Evolutionary conservation across 164 flowering plant genomes (phyloP).

Genomic region (Brasenia schreberi): DNA sequence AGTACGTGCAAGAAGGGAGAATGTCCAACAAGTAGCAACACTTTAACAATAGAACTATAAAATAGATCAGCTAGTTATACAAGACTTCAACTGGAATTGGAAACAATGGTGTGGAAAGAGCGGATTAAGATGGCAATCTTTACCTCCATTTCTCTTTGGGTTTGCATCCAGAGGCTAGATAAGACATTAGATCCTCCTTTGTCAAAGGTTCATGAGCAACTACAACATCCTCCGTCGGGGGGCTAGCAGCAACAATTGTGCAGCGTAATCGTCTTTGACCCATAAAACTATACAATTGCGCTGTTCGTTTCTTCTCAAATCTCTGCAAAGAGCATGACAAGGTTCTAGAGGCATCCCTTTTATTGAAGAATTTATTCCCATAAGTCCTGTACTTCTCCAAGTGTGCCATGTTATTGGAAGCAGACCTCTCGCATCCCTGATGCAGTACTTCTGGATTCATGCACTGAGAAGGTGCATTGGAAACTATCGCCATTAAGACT

Average conservation of each 20-base stretch:
- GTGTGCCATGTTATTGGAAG: conserved; percentile 6
- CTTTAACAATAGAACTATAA: too few species aligned
- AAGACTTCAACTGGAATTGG: neutral
- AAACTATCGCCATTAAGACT: conserved; percentile 26
- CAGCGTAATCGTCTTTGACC: conserved; percentile 20
- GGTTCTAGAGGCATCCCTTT: conserved; percentile 14
- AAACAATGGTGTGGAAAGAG: neutral
- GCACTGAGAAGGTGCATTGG: conserved; percentile 18
- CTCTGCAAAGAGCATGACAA: conserved; percentile 19
- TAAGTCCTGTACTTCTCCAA: conserved; percentile 4
- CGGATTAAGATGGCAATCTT: neutral
- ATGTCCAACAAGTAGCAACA: too few species aligned
- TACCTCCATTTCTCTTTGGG: conserved; percentile 96
- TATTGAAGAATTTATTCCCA: conserved; percentile 10
- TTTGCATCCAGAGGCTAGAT: conserved; percentile 98
- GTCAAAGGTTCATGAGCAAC: conserved; percentile 77
- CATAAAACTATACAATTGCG: conserved; percentile 8
- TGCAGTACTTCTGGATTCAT: conserved; percentile 11
- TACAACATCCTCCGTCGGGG: conserved; percentile 86
- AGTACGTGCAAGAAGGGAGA: too few species aligned
- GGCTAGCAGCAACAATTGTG: conserved; percentile 75
- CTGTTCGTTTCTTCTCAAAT: conserved; percentile 8
- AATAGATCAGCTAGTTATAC: too few species aligned
- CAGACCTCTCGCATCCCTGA: conserved; percentile 13
- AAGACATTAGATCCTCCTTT: conserved; percentile 77